phyloP scores from a whole-genome alignment of 768 basidiomycete species.

The Porpolomopsis calyptriformis region DNA sequence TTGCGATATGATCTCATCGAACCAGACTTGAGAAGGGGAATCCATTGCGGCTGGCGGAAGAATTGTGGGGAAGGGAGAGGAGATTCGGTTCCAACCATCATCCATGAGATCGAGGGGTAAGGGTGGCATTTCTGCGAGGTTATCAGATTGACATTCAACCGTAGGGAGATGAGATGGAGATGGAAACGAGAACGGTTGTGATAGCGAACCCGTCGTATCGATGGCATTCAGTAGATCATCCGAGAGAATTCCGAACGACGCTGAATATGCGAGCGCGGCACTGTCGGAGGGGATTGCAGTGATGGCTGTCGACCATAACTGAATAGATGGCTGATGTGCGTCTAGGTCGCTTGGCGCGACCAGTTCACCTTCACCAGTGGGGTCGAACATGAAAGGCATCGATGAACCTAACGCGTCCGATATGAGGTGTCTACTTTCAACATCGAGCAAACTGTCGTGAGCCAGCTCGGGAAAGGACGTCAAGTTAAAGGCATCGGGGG shows the following conservation, averaged over 20 bases:
- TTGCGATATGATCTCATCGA: constrained; percentile 5
- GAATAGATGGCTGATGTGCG: background rate
- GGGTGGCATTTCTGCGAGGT: background rate
- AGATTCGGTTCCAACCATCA: background rate
- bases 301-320: background rate
- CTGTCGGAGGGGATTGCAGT: background rate
- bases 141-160: background rate
- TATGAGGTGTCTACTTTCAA: background rate
- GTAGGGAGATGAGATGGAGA: background rate
- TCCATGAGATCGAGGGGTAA: background rate
- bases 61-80: background rate
- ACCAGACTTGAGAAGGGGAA: background rate
- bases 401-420: background rate
- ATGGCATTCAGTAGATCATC: background rate
- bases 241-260: background rate
- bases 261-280: background rate
- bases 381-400: background rate
- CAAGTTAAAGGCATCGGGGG: background rate
- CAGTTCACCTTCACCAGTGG: background rate
- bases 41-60: background rate
- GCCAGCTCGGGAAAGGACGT: background rate
- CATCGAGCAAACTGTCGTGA: background rate
- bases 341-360: background rate
- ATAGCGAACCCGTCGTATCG: background rate
- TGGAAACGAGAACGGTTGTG: background rate